Percentiles rank a stretch among this genome's conserved stretches.
These are phyloP conservation scores for Hydnomerulius pinastri DNA, from an alignment of 768 basidiomycete species.

Conservation along the genomic window DNA sequence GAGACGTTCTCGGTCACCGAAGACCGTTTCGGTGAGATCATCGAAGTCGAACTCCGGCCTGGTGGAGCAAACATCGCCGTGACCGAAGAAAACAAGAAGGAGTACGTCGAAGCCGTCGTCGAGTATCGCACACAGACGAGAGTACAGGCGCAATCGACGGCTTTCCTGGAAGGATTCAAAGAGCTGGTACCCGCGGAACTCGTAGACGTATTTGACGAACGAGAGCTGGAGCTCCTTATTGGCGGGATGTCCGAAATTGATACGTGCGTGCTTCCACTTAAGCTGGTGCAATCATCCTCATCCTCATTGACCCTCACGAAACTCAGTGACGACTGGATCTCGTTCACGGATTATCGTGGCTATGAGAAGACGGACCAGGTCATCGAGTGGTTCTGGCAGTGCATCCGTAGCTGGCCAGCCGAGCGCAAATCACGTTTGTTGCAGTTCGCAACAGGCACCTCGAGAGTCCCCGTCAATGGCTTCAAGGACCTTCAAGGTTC, in stretches of 20 bases:
- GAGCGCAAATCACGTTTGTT: slow-evolving; percentile 85
- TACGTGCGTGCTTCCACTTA: slow-evolving; percentile 48
- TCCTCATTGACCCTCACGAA: slow-evolving; percentile 4
- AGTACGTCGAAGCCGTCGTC: slow-evolving; percentile 77
- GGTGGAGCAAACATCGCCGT: slow-evolving; percentile 62
- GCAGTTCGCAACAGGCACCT: slow-evolving; percentile 88
- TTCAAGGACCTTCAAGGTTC: slow-evolving; percentile 95
- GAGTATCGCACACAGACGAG: slow-evolving; percentile 82
- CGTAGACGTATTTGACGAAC: slow-evolving; percentile 87
- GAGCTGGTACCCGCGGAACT: slow-evolving; percentile 85
- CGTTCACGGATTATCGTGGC: slow-evolving; percentile 90
- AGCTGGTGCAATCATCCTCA: background rate
- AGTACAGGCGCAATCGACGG: slow-evolving; percentile 80
- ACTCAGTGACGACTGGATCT: slow-evolving; percentile 84
- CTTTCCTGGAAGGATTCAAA: slow-evolving; percentile 83
- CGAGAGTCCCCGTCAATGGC: slow-evolving; percentile 87
- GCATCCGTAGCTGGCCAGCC: slow-evolving; percentile 85
- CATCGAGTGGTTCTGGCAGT: slow-evolving; percentile 97
- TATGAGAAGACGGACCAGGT: slow-evolving; percentile 86
- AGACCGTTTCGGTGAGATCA: slow-evolving; percentile 73
- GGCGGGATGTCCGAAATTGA: slow-evolving; percentile 94
- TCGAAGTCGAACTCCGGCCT: slow-evolving; percentile 65
- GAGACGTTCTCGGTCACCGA: slow-evolving; percentile 73
- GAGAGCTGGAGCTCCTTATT: slow-evolving; percentile 86
- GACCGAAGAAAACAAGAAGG: slow-evolving; percentile 75